A percentile compares a stretch with the other conserved stretches of the same genome.
Evolutionary conservation across 768 basidiomycete genomes (phyloP).

Genomic region (Lactarius psammicola): DNA sequence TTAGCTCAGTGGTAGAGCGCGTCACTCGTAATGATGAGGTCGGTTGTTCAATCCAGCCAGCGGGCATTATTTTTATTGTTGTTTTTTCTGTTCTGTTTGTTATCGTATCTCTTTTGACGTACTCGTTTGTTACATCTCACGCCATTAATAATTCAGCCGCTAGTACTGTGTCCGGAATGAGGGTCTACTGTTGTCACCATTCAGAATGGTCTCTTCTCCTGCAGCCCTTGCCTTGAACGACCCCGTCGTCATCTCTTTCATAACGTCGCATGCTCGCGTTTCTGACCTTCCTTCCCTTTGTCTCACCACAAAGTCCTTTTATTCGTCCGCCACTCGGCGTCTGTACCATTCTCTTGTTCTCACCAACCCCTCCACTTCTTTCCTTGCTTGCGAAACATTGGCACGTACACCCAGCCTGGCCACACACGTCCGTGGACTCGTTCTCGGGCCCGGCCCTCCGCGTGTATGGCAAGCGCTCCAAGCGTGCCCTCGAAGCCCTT

Average conservation of each 20-base stretch:
- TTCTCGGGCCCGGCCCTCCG: conserved; percentile 30
- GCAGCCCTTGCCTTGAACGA: conserved; percentile 33
- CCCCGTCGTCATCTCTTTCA: conserved; percentile 43
- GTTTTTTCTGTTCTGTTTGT: neutral
- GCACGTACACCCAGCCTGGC: conserved; percentile 38
- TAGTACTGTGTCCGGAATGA: neutral
- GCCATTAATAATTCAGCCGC: neutral
- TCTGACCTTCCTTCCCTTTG: conserved; percentile 46
- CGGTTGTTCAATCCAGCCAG: conserved; percentile 31
- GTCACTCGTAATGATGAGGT: conserved; percentile 33
- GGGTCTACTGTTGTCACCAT: neutral
- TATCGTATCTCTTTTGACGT: neutral
- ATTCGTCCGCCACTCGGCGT: conserved; percentile 46
- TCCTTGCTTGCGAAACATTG: conserved; percentile 43
- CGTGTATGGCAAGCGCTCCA: conserved; percentile 48
- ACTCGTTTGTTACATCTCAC: neutral
- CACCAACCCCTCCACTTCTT: conserved; percentile 38
- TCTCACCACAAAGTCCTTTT: conserved; percentile 47
- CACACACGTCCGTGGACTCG: conserved; percentile 38
- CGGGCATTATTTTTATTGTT: conserved; percentile 25
- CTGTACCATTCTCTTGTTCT: conserved; percentile 47
- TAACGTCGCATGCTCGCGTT: conserved; percentile 40
- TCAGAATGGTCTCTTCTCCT: neutral
- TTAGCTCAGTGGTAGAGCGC: conserved; percentile 37
- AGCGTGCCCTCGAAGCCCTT: conserved; percentile 44